Base-by-base conservation (phyloP, 352 stramenopile genomes). In the Phytophthora sansomeana region DNA sequence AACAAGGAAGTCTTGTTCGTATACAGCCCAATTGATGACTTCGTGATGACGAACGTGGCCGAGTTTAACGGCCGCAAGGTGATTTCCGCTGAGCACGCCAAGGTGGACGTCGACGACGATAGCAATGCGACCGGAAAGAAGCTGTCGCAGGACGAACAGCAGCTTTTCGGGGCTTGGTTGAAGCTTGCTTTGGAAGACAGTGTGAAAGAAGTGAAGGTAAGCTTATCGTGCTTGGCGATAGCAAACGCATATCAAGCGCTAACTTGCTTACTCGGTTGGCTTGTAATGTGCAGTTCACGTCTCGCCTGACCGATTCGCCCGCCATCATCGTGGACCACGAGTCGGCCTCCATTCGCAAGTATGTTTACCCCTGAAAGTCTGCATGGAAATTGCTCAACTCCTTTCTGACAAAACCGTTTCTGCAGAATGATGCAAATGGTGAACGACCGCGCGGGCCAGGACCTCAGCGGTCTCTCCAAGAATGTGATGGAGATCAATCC, bases 311-410 rank as follows among this genome's bases (percentile, higher is more conserved):
- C 39, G 91, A 97, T 56, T 99, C 98, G 41, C 98, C 98, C 3
- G 98, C 98, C n/a, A 98, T 99, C 65, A 96, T 99, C 36, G 98
- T 97, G 10, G 98, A 99, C 75, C 96, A 99, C 67, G 97, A 99
- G 78, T 99, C 95, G 14, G 97, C 93, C 17, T 93, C 97, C 13
- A 91, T 99, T 60, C 91, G 98, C 68, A 93, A 98, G 86, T 94
- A 83, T 51, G 78, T 75, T 10, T 14, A 24, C n/a, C 7, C 26
- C 17, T 1, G 44, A 17, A 24, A 38, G 14, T 32, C 38, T 43
- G 33, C 21, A 14, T 41, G 13, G 1, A 26, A 46, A 14, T 29
- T 21, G 7, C 39, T 5, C 5, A 9, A 17, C 6, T n/a, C 14
- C n/a, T 29, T 28, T 52, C 30, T 70, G 28, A 63, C 0, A 28